Evolutionary conservation across 768 basidiomycete species (phyloP).

Genomic region (Hygrophoropsis aurantiaca): DNA sequence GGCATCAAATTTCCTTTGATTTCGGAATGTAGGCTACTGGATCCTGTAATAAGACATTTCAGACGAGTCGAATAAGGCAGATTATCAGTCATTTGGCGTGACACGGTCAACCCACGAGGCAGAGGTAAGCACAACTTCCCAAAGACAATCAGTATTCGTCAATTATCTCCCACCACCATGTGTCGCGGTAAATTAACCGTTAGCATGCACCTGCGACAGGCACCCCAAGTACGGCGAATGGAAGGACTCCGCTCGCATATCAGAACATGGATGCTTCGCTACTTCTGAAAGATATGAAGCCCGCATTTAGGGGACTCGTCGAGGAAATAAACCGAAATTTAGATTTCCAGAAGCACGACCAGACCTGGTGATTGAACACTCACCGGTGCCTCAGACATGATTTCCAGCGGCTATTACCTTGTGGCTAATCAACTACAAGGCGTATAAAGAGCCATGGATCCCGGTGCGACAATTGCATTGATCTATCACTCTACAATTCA

Average conservation of each 20-base stretch:
- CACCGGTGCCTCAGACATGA: neutral
- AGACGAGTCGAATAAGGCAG: too few species aligned
- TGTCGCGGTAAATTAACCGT: neutral
- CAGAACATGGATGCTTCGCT: conserved; percentile 8
- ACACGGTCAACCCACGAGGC: conserved; percentile 20
- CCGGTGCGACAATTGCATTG: neutral
- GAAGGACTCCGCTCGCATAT: neutral
- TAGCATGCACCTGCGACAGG: neutral
- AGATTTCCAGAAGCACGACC: conserved; percentile 12
- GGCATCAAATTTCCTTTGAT: too few species aligned
- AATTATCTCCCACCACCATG: conserved; percentile 15
- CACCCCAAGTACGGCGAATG: neutral
- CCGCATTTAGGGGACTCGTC: conserved; percentile 15
- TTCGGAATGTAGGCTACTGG: too few species aligned
- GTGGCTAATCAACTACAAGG: neutral
- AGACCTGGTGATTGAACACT: conserved; percentile 2
- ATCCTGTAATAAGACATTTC: too few species aligned
- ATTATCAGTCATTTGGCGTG: neutral
- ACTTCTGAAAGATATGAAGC: conserved; percentile 12
- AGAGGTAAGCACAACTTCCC: conserved; percentile 5
- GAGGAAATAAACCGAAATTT: conserved; percentile 11
- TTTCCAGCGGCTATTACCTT: neutral
- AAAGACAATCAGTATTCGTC: conserved; percentile 13
- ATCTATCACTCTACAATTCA: too few species aligned
- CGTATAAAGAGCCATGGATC: neutral